Evolutionary conservation across 1,284 basidiomycete species (phyloP), one percentile per base, ranked within the genome.

Genomic region (Caloboletus inedulis): DNA sequence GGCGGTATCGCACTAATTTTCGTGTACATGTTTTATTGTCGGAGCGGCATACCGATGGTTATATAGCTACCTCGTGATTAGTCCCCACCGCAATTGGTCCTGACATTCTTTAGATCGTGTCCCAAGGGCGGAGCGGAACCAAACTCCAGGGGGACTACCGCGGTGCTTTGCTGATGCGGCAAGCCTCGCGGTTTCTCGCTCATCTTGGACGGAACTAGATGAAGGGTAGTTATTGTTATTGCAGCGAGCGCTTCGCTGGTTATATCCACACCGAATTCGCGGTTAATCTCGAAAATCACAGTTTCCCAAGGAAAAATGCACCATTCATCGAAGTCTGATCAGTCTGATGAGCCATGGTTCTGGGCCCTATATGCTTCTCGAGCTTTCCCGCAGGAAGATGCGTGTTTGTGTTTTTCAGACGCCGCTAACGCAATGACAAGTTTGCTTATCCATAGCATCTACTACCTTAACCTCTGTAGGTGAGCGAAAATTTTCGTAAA

Each of bases 251-350:
- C 46, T 40, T 52, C 41, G 45, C 36, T 49, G n/a, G 36, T 50
- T 47, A 37, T 60, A 49, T 51, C 43, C 44, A 23, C 54, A 47
- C 46, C 46, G 52, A 44, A 49, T 49, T 57, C 46, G 54, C 60
- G 58, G 62, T 66, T 63, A 60, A 63, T 68, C 59, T 51, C 43
- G 59, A 58, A 51, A 55, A 59, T 69, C 61, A 51, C 50, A 44
- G 52, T 62, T 54, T 62, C 51, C 36, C 45, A 47, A 35, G 49
- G 47, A 46, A 55, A 56, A 58, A 59, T 45, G 41, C 19, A 51
- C 45, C 18, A 35, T 58, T 57, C 61, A 55, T 54, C 56, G 43
- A 60, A 53, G 51, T 44, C 39, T 46, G 36, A 65, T 60, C 43
- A 54, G 47, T 55, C 51, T 66, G 57, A 66, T 61, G 61, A 46